These are phyloP conservation scores for Zalerion maritima DNA, from an alignment of 495 filamentous ascomycete genomes.

Conservation along the genomic window DNA sequence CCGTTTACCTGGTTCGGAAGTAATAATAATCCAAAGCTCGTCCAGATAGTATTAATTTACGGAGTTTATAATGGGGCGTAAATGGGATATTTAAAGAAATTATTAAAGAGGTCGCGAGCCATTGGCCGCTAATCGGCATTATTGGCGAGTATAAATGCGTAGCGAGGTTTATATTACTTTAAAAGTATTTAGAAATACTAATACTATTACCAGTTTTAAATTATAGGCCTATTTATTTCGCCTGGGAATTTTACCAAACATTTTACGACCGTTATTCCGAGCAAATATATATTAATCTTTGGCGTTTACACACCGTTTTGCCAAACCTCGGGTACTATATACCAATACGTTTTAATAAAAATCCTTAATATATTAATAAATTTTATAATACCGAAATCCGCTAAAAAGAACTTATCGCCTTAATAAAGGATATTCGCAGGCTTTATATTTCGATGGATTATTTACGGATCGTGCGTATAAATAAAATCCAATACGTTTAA, in stretches of 20 bases:
- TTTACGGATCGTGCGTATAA: conserved; percentile 7
- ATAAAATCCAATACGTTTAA: conserved; percentile 9
- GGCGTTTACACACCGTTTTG: conserved; percentile 5
- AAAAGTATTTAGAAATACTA: conserved; percentile 5
- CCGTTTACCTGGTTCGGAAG: conserved; percentile 6
- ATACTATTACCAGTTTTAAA: conserved; percentile 5
- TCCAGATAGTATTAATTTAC: conserved; percentile 6
- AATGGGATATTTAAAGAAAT: conserved; percentile 1
- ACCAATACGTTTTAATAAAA: conserved; percentile 7
- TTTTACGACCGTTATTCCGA: conserved; percentile 7
- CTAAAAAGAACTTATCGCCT: conserved; percentile 10
- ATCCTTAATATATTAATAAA: conserved; percentile 8
- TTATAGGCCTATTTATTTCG: neutral
- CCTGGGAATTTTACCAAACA: conserved; percentile 5
- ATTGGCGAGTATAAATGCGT: conserved; percentile 3
- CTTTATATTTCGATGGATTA: conserved; percentile 13
- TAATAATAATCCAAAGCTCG: conserved; percentile 7
- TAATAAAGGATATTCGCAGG: conserved; percentile 8
- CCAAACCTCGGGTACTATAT: conserved; percentile 6
- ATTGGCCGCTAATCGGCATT: conserved; percentile 10
- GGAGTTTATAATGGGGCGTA: conserved; percentile 1
- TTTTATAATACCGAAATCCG: conserved; percentile 12
- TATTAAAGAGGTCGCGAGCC: conserved; percentile 9
- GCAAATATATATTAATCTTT: conserved; percentile 7
- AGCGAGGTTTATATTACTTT: conserved; percentile 3